Base-by-base conservation (phyloP, 2,329 filamentous ascomycete species). In the Ophiostoma quercus region DNA sequence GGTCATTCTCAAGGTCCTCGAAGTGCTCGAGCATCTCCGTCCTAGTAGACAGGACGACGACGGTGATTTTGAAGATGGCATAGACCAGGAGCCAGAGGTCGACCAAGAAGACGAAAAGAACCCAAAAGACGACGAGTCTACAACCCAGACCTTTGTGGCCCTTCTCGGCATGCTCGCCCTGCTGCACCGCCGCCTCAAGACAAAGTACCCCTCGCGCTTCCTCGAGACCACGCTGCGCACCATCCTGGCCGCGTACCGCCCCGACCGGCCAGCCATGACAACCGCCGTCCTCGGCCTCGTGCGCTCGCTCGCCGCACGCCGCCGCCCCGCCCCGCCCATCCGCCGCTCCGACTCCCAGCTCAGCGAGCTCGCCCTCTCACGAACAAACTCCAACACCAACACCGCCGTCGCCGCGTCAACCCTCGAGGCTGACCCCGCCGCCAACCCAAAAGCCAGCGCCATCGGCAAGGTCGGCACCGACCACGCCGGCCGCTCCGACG, bases 1-100 rank as follows among this genome's bases (percentile, higher is more conserved):
- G 78, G 90, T 93, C 65, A 90, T 94, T 71, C 82, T 95, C 74
- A 94, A 94, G 77, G 87, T 92, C 39, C 88, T 92, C 34, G 91
- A 94, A 77, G 86, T 87, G 16, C 81, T 95, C 72, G 86, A 90
- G 68, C 75, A 85, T 19, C 80, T 90, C 5, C 79, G 84, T 6
- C 83, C 86, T 66, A 16, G 51, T 37, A 43, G 22, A 5, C 77
- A 41, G 9, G 79, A 80, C 63, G 76, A 78, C 0, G 76, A 74
- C 12, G 79, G 68, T 1, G 70, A 71, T 3, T 73, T 73, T 8
- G 74, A 71, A 0, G 68, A 70, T 8, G 79, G 80, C 8, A 14
- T 37, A 19, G 60, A 63, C 32, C 57, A 62, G 22, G 77, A 78
- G 11, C 78, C 79, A 25, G 75, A 74, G 6, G 29, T 22, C 1